These are phyloP conservation scores for Cucumis cinereus DNA, from an alignment of 306 rosid genomes.

Conservation along the genomic window DNA sequence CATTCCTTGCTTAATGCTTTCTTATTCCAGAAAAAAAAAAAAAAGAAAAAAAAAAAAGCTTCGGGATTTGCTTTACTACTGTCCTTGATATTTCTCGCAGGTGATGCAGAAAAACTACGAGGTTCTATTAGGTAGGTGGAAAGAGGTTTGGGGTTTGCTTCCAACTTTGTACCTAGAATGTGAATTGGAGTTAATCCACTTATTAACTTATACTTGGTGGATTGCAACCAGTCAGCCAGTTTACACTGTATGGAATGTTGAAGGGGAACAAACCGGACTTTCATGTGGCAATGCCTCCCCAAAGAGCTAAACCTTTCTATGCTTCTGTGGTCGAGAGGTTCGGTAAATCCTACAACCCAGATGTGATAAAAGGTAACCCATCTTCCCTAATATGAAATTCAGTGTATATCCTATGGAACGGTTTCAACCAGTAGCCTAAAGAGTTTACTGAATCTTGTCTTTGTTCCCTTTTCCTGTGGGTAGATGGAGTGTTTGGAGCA, in stretches of 20 bases:
- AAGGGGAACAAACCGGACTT: slow-evolving; percentile 96
- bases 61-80: background rate
- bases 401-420: background rate
- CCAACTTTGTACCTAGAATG: background rate
- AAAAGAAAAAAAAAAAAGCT: background rate
- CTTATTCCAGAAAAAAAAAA: background rate
- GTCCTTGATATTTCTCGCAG: slow-evolving; percentile 21
- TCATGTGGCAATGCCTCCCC: slow-evolving; percentile 85
- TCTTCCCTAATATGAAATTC: background rate
- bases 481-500: slow-evolving; percentile 95
- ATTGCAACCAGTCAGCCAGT: slow-evolving; percentile 69
- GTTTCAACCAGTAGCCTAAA: background rate
- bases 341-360: slow-evolving; percentile 42
- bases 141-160: background rate
- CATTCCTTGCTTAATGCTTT: background rate
- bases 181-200: background rate
- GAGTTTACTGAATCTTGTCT: background rate
- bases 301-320: slow-evolving; percentile 66
- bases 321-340: slow-evolving; percentile 68
- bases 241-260: slow-evolving; percentile 69
- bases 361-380: slow-evolving; percentile 51
- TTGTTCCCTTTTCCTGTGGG: background rate
- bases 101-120: slow-evolving; percentile 72
- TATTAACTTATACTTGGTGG: background rate
- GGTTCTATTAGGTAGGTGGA: slow-evolving; percentile 41